Evolutionary conservation across 2,329 filamentous ascomycete genomes (phyloP).

Genomic region (Phialophora verrucosa): DNA sequence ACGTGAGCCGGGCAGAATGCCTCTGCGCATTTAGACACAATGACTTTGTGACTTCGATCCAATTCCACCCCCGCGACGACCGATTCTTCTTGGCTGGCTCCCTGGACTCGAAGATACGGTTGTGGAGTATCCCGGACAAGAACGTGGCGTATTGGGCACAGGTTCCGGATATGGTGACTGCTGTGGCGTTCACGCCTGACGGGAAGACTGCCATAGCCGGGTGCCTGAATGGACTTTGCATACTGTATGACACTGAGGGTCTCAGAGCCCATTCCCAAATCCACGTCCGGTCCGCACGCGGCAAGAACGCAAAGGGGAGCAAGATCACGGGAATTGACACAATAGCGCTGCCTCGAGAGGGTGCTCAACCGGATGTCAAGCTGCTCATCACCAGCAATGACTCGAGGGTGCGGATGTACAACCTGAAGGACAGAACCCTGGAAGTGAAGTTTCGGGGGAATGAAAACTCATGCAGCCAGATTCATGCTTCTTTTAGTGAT

Average conservation of each 20-base stretch:
- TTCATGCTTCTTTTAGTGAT: constrained; percentile 85
- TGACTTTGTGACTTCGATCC: constrained; percentile 92
- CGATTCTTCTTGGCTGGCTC: constrained; percentile 96
- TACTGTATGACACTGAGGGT: constrained; percentile 92
- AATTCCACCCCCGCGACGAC: constrained; percentile 93
- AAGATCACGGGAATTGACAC: constrained; percentile 96
- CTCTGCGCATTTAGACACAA: constrained; percentile 93
- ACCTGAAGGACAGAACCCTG: constrained; percentile 79
- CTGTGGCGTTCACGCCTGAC: constrained; percentile 91
- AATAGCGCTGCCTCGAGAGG: constrained; percentile 63
- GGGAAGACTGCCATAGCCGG: constrained; percentile 89
- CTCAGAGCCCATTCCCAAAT: constrained; percentile 83
- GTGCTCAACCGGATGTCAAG: constrained; percentile 72
- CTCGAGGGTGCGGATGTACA: constrained; percentile 88
- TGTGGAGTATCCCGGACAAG: constrained; percentile 98
- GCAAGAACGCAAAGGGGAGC: constrained; percentile 92
- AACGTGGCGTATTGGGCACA: constrained; percentile 81
- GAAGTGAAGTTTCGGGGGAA: constrained; percentile 92
- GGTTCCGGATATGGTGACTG: constrained; percentile 86
- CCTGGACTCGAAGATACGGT: constrained; percentile 80
- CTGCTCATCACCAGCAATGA: constrained; percentile 94
- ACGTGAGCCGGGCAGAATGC: constrained; percentile 82
- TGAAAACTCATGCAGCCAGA: constrained; percentile 87
- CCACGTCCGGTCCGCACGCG: constrained; percentile 88
- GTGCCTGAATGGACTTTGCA: constrained; percentile 80